phyloP scores from a whole-genome alignment of 768 basidiomycete genomes.

The Psilocybe cubensis region DNA sequence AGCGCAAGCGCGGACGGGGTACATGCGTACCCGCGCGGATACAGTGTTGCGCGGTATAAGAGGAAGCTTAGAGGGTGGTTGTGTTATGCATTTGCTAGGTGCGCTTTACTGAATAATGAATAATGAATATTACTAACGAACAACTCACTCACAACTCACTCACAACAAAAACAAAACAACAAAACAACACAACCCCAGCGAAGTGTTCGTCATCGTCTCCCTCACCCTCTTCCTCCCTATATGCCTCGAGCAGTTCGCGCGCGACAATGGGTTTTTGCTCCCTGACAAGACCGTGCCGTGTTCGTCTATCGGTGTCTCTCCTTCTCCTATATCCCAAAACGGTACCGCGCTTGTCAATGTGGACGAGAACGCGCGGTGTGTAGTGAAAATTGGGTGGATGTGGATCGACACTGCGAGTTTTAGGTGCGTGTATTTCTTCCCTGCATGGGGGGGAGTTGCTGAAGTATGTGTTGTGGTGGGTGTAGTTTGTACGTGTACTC shows the following conservation, averaged over 20 bases:
- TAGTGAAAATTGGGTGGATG: conserved; percentile 77
- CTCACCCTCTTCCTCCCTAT: conserved; percentile 84
- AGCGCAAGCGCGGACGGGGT: too few relatives aligned
- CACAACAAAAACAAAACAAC: too few relatives aligned
- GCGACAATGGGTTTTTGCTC: conserved; percentile 82
- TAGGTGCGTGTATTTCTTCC: conserved; percentile 53
- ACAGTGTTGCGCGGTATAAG: conserved; percentile 30
- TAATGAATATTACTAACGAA: too few relatives aligned
- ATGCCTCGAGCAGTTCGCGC: conserved; percentile 85
- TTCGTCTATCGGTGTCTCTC: conserved; percentile 24
- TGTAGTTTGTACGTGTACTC: conserved; percentile 87
- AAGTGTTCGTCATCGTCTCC: conserved; percentile 82
- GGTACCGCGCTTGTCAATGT: conserved; percentile 10
- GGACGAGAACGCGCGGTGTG: conserved; percentile 60
- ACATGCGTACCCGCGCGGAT: too few relatives aligned
- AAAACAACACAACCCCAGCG: conserved; percentile 55
- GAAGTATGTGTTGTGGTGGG: too few relatives aligned
- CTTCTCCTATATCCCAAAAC: conserved; percentile 12
- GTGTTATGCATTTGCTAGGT: conserved; percentile 87
- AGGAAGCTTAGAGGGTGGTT: conserved; percentile 74
- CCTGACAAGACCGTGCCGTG: conserved; percentile 74
- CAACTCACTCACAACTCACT: too few relatives aligned
- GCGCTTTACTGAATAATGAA: conserved; percentile 1
- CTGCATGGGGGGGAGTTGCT: too few relatives aligned
- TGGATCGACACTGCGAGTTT: conserved; percentile 95